A percentile compares a stretch with the other conserved stretches of the same genome.
Evolutionary conservation across 495 filamentous ascomycete species (phyloP).

Genomic region (Patellaria atrata): DNA sequence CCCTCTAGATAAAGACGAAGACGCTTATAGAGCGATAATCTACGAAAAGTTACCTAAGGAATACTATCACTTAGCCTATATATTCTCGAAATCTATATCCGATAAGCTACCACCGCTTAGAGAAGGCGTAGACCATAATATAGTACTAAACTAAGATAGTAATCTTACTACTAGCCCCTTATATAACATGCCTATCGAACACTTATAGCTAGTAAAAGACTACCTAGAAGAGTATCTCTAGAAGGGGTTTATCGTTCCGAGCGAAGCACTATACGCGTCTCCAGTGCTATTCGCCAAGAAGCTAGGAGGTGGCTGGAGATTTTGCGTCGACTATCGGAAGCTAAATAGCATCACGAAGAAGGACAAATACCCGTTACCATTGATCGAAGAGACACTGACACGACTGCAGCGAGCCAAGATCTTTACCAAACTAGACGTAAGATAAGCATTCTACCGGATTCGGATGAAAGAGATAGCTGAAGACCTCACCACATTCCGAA

Average conservation of each 20-base stretch:
- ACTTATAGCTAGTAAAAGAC: constrained; percentile 14
- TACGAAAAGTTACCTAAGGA: no score
- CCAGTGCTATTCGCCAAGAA: constrained; percentile 30
- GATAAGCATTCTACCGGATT: constrained; percentile 12
- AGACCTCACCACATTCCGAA: constrained; percentile 24
- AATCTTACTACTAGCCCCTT: no score
- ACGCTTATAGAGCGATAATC: no score
- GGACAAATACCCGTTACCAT: constrained; percentile 32
- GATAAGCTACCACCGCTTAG: no score
- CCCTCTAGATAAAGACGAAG: no score
- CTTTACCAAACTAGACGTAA: constrained; percentile 35
- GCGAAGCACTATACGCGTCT: constrained; percentile 11
- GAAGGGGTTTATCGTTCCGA: constrained; percentile 18
- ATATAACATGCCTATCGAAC: constrained; percentile 20
- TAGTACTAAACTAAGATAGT: no score
- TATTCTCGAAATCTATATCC: no score
- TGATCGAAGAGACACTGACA: constrained; percentile 33
- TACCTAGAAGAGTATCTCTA: constrained; percentile 16
- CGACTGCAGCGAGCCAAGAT: constrained; percentile 20
- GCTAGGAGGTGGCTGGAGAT: constrained; percentile 19
- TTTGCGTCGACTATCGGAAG: constrained; percentile 31
- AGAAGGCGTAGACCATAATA: no score
- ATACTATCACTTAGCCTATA: no score
- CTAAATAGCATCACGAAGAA: constrained; percentile 32
- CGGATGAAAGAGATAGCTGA: constrained; percentile 14